phyloP scores from a whole-genome alignment of 2,329 filamentous ascomycete genomes.

The Sarocladium strictum region DNA sequence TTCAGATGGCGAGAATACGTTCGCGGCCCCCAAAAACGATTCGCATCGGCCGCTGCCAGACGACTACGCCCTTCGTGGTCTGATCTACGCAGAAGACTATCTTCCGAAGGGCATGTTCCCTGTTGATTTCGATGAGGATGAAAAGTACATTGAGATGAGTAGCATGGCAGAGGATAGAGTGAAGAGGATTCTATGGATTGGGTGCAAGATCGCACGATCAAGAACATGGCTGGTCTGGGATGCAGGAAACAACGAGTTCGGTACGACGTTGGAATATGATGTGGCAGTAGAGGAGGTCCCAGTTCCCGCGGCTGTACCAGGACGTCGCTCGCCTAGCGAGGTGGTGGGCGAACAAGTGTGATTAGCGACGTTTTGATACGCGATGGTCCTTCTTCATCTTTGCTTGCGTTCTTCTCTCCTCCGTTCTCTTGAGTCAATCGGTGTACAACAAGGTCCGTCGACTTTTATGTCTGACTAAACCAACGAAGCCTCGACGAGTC shows the following conservation, averaged over 20 bases:
- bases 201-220: constrained; percentile 36
- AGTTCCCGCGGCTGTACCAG: neutral
- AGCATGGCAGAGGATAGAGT: constrained; percentile 53
- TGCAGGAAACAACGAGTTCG: constrained; percentile 28
- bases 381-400: neutral
- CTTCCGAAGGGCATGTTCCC: constrained; percentile 55
- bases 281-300: constrained; percentile 21
- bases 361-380: neutral
- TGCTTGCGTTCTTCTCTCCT: too few relatives aligned
- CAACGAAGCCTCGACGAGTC: too few relatives aligned
- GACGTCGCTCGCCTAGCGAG: neutral
- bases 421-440: too few relatives aligned
- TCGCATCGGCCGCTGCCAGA: constrained; percentile 56
- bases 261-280: constrained; percentile 30
- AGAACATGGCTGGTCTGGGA: constrained; percentile 43
- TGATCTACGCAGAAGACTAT: constrained; percentile 54
- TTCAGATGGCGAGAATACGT: constrained; percentile 27
- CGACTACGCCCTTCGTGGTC: constrained; percentile 60
- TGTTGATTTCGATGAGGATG: constrained; percentile 58
- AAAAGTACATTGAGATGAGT: constrained; percentile 55
- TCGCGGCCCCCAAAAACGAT: constrained; percentile 40
- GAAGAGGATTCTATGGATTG: constrained; percentile 55
- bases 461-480: too few relatives aligned
- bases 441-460: too few relatives aligned
- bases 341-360: neutral